Percentiles rank a stretch among this genome's conserved stretches.
Evolutionary conservation across 306 rosid genomes (phyloP).

Genomic region (Ammopiptanthus mongolicus): DNA sequence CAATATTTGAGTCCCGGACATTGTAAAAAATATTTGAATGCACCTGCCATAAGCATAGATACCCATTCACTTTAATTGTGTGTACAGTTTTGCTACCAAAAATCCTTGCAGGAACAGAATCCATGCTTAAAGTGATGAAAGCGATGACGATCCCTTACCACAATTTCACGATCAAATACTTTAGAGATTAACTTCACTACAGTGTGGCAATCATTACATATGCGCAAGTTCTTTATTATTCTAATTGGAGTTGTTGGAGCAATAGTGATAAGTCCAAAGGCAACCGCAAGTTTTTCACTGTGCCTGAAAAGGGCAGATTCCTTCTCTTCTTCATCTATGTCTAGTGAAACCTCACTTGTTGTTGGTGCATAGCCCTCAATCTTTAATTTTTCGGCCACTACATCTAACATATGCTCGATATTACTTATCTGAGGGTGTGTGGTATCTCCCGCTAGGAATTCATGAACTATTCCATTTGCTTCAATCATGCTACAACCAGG

Average conservation of each 20-base stretch:
- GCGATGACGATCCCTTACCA: constrained; percentile 76
- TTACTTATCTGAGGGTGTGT: constrained; percentile 52
- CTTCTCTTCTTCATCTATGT: constrained; percentile 78
- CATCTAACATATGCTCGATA: constrained; percentile 62
- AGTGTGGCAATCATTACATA: constrained; percentile 76
- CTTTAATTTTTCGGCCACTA: constrained; percentile 59
- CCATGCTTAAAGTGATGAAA: constrained; percentile 80
- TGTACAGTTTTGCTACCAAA: constrained; percentile 44
- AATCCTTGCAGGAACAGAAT: constrained; percentile 67
- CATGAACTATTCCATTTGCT: constrained; percentile 67
- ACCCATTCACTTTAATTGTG: background rate
- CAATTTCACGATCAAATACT: constrained; percentile 59
- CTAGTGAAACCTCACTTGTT: constrained; percentile 65
- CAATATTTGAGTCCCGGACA: constrained; percentile 73
- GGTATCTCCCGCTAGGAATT: constrained; percentile 72
- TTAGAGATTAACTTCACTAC: constrained; percentile 61
- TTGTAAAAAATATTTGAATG: constrained; percentile 74
- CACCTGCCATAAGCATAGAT: constrained; percentile 94
- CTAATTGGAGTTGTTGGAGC: constrained; percentile 57
- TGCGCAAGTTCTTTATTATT: constrained; percentile 70
- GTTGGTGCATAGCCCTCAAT: constrained; percentile 64
- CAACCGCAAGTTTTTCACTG: constrained; percentile 79
- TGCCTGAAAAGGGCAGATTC: constrained; percentile 62
- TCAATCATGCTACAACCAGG: constrained; percentile 83
- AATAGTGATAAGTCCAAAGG: constrained; percentile 64